Evolutionary conservation across 2,329 filamentous ascomycete species (phyloP).

Genomic region (Aspergillus tamarii): DNA sequence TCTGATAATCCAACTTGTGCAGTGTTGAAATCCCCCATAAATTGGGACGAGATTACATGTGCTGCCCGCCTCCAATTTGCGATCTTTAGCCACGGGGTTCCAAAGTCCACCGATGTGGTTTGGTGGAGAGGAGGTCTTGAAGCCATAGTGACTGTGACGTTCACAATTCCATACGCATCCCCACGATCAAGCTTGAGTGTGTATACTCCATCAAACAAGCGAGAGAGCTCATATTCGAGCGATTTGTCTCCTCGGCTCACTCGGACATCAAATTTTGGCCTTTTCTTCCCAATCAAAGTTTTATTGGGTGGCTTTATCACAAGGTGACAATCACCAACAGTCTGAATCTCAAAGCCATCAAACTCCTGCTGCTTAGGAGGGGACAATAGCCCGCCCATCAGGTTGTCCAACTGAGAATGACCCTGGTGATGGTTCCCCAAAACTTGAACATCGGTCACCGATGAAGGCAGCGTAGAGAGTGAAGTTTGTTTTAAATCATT

Average conservation of each 20-base stretch:
- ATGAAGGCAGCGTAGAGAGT: constrained; percentile 27
- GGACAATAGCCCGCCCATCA: constrained; percentile 29
- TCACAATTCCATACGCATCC: constrained; percentile 53
- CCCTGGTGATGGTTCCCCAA: constrained; percentile 19
- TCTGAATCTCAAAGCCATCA: constrained; percentile 55
- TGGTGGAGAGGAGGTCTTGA: constrained; percentile 40
- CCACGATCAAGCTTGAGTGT: constrained; percentile 54
- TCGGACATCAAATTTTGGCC: constrained; percentile 52
- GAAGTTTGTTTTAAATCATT: constrained; percentile 27
- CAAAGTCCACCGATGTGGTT: constrained; percentile 46
- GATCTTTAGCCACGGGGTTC: constrained; percentile 52
- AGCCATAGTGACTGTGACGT: constrained; percentile 50
- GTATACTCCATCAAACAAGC: constrained; percentile 58
- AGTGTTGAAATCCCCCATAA: constrained; percentile 40
- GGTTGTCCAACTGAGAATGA: constrained; percentile 29
- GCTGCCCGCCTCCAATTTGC: constrained; percentile 50
- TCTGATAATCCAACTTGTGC: constrained; percentile 44
- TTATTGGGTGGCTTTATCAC: constrained; percentile 54
- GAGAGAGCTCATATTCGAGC: constrained; percentile 51
- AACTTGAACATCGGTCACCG: constrained; percentile 22
- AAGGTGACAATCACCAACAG: constrained; percentile 58
- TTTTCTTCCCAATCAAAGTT: constrained; percentile 47
- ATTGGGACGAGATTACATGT: constrained; percentile 37
- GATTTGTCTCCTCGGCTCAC: constrained; percentile 48
- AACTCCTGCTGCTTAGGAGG: constrained; percentile 28